Evolutionary conservation across 352 stramenopile species (phyloP), one percentile per base, ranked within the genome.

Genomic region (Phytophthora podocarpi): DNA sequence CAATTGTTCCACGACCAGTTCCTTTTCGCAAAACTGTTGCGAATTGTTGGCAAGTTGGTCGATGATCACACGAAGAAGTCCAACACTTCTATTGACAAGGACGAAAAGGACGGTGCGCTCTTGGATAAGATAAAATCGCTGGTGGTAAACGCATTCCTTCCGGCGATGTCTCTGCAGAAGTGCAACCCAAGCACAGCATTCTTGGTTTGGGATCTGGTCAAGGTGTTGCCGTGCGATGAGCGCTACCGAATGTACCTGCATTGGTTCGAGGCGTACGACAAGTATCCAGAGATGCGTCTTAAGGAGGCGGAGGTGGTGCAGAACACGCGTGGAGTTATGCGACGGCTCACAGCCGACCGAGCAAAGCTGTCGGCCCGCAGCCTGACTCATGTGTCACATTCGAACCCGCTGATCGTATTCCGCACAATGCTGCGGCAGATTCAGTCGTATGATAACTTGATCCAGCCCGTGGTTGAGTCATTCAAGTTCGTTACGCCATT

Each of bases 371-470:
- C 85, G 2, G 85, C 83, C 24, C 82, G 87, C 6, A 81, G 69
- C 27, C 48, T 96, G 20, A 94, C 87, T 6, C 96, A 98, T 51
- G 85, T 95, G 20, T 91, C 91, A 5, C 93, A 98, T 57, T 94
- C 85, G 28, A 98, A 98, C 72, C 96, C 96, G 16, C 69, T 98
- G 20, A 88, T 98, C 11, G 92, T 98, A 12, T 98, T 98, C 59
- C 88, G 84, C 18, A 97, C 91, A 12, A 98, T 98, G 79, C 70
- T 98, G 23, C 86, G 85, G 41, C 93, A 98, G 70, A 98, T 98
- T 70, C 94, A 98, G 70, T 98, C 93, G 69, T 99, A 99, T 63
- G 96, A 98, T 55, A 99, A 99, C 65, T 73, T 99, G 55, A 98
- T 99, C 48, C 80, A 97, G 59, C 93, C 97, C 12, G 96, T 98